Evolutionary conservation across 306 rosid genomes (phyloP).

Genomic region (Dicorynia guianensis): DNA sequence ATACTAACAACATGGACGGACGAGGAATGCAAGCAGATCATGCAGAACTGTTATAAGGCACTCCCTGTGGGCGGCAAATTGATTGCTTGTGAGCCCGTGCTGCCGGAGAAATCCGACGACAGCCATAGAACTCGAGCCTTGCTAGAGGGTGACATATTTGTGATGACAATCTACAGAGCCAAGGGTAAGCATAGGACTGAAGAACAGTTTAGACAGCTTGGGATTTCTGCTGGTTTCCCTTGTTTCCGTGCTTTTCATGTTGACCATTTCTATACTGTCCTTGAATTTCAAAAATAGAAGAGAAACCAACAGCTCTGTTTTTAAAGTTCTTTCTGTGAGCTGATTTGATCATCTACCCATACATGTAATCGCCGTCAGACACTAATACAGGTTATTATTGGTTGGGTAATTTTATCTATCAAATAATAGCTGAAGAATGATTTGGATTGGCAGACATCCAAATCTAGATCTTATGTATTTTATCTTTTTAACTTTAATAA

Average conservation of each 20-base stretch:
- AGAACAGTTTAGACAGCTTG: constrained; percentile 65
- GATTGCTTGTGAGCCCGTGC: constrained; percentile 86
- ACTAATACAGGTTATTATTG: no score
- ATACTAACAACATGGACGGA: constrained; percentile 90
- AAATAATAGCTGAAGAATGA: no score
- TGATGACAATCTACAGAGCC: constrained; percentile 82
- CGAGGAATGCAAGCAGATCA: constrained; percentile 66
- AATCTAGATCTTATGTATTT: no score
- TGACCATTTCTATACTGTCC: constrained; percentile 65
- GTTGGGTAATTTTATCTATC: no score
- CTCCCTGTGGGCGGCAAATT: constrained; percentile 81
- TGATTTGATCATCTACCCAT: no score
- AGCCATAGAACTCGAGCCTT: constrained; percentile 80
- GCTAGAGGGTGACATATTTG: constrained; percentile 79
- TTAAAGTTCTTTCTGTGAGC: not conserved
- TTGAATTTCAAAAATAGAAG: constrained; percentile 76
- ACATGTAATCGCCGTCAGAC: no score
- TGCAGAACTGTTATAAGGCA: constrained; percentile 80
- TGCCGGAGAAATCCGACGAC: constrained; percentile 76
- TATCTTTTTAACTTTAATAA: no score
- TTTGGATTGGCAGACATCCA: no score
- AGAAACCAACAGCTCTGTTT: not conserved
- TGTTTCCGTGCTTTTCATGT: constrained; percentile 64
- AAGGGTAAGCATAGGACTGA: constrained; percentile 86
- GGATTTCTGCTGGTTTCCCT: constrained; percentile 64